Evolutionary conservation across 148 eudicot species (phyloP).

Genomic region (Rhododendron mucronatum): DNA sequence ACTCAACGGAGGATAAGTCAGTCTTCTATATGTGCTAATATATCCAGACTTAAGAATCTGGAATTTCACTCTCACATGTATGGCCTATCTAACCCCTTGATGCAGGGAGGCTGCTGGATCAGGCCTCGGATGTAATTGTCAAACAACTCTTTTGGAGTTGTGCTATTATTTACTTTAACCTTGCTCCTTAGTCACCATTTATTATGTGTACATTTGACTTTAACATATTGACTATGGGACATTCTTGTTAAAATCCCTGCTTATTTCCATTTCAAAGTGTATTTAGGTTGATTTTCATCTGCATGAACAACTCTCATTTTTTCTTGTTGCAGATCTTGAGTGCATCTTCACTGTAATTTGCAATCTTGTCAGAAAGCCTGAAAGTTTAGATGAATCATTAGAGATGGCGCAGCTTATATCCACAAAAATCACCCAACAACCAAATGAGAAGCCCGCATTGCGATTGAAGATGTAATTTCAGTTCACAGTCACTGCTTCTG

Average conservation of each 20-base stretch:
- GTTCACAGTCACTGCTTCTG: background rate
- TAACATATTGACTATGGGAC: background rate
- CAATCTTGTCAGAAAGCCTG: slow-evolving; percentile 67
- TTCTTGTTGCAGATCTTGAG: slow-evolving; percentile 55
- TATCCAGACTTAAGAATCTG: background rate
- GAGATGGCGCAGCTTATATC: slow-evolving; percentile 78
- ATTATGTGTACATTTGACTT: background rate
- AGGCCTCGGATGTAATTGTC: background rate
- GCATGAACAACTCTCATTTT: background rate
- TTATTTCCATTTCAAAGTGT: background rate
- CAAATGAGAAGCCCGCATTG: slow-evolving; percentile 75
- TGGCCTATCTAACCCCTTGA: background rate
- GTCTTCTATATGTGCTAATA: background rate
- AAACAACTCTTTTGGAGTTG: background rate
- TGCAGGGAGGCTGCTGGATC: background rate
- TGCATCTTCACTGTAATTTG: slow-evolving; percentile 82
- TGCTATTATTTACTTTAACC: background rate
- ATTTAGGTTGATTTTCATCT: background rate
- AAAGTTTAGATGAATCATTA: slow-evolving; percentile 62
- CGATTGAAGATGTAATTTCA: slow-evolving; percentile 69
- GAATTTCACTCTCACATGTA: background rate
- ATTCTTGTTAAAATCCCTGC: background rate
- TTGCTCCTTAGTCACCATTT: background rate
- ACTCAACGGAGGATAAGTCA: background rate
- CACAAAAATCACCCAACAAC: slow-evolving; percentile 63